These are phyloP conservation scores for Penicillium paradoxum DNA, from an alignment of 495 filamentous ascomycete genomes.

Conservation along the genomic window DNA sequence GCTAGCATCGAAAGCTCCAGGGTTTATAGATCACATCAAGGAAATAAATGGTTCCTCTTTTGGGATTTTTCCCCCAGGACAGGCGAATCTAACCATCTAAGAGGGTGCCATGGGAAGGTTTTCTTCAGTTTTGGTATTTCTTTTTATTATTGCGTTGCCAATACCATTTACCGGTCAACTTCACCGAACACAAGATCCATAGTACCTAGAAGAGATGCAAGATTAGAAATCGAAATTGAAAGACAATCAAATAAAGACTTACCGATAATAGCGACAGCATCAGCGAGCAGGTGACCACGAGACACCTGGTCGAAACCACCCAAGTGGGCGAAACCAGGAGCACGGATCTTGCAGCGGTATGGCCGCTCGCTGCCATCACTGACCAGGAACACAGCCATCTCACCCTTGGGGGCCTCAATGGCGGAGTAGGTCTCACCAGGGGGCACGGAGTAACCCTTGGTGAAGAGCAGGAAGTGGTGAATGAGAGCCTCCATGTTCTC, in stretches of 20 bases:
- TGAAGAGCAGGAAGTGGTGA: conserved; percentile 98
- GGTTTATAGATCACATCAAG: conserved; percentile 16
- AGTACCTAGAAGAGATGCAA: conserved; percentile 44
- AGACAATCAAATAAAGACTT: conserved; percentile 8
- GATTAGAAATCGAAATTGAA: conserved; percentile 7
- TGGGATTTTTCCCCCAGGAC: conserved; percentile 14
- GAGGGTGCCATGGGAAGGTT: conserved; percentile 19
- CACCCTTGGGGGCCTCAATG: conserved; percentile 98
- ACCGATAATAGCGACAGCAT: conserved; percentile 95
- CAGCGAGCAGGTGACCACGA: conserved; percentile 87
- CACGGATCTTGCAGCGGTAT: conserved; percentile 96
- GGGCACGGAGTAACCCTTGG: conserved; percentile 96
- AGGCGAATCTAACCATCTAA: conserved; percentile 19
- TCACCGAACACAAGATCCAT: conserved; percentile 85
- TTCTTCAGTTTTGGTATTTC: conserved; percentile 25
- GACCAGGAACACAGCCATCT: conserved; percentile 98
- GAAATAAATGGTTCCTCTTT: conserved; percentile 8
- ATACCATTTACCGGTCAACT: conserved; percentile 54
- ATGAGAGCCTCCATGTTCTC: conserved; percentile 99
- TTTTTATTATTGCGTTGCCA: conserved; percentile 22
- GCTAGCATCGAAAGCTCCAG: conserved; percentile 18
- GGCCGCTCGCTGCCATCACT: conserved; percentile 93
- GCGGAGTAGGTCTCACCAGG: conserved; percentile 96
- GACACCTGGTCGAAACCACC: conserved; percentile 89
- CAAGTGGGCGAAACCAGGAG: conserved; percentile 95